Evolutionary conservation across 257 asterid species (phyloP), one percentile per base, ranked within the genome.

Genomic region (Solanum commersonii): DNA sequence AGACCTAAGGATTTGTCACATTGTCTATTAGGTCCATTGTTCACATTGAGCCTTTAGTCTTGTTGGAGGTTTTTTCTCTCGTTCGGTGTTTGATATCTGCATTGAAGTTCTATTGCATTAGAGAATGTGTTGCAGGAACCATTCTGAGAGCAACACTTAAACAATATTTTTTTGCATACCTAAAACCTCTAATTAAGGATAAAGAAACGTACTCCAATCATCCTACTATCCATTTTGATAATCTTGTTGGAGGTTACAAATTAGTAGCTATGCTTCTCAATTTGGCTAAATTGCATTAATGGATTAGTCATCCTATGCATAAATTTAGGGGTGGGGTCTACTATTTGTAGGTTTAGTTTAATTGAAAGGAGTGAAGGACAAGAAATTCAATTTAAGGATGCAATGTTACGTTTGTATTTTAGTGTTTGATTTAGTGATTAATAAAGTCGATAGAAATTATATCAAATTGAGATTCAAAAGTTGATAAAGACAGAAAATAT

Each of bases 11-110:
- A 34, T 31, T 46, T 18, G 42, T 49, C 70, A 49, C 0, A 4
- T 81, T 29, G 85, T 81, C 38, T 46, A 49, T 15, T 81, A 81
- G 40, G 85, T 81, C 70, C 16, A 81, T 49, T 49, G 42, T 81
- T 49, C 70, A 29, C 70, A 49, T 29, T 81, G 42, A 16, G 27
- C 20, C 38, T 81, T 46, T 81, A 49, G 20, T 16, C 11, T 2
- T 46, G 20, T 81, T 16, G 29, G 68, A 27, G 20, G 42, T 81
- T 81, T 56, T 18, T 56, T 6, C 10, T 20, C n/a, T 2, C 8
- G 0, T 20, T 56, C 1, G 1, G 1, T 56, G 0, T 56, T 0
- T 56, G 4, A 18, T 20, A 56, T 56, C 4, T 0, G 0, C 2
- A 7, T 56, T 18, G 0, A 56, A 56, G 5, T 56, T 56, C 4